A percentile compares a stretch with the other conserved stretches of the same genome.
phyloP scores from a whole-genome alignment of 805 yeast genomes.

The Yamadazyma nakazawae region DNA sequence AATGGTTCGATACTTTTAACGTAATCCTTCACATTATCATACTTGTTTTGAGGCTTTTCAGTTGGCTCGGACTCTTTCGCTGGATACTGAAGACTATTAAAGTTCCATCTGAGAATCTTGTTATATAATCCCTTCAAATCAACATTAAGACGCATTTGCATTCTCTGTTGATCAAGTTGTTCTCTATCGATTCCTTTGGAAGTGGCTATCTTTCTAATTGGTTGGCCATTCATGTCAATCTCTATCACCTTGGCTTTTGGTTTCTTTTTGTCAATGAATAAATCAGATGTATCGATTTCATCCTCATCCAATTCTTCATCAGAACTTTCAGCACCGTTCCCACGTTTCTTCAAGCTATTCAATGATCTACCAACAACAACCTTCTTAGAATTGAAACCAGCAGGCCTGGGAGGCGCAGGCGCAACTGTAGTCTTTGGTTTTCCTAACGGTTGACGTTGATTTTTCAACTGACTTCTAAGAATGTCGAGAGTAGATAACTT shows the following conservation, averaged over 20 bases:
- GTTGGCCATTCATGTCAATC: conserved; percentile 44
- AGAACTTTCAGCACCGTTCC: conserved; percentile 30
- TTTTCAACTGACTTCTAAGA: conserved; percentile 29
- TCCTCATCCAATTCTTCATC: conserved; percentile 25
- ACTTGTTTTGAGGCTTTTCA: conserved; percentile 42
- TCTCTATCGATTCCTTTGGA: conserved; percentile 32
- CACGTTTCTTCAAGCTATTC: conserved; percentile 30
- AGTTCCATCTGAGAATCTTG: conserved; percentile 75
- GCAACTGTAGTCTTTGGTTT: conserved; percentile 39
- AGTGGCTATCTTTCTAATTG: conserved; percentile 19
- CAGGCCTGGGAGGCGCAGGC: conserved; percentile 43
- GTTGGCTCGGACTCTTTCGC: conserved; percentile 33
- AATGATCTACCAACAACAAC: conserved; percentile 36
- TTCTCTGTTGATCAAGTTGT: conserved; percentile 63
- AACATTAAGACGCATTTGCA: conserved; percentile 77
- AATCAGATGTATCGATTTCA: conserved; percentile 33
- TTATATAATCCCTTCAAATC: conserved; percentile 73
- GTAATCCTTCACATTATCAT: conserved; percentile 61
- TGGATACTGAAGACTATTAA: conserved; percentile 55
- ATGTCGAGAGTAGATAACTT: conserved; percentile 33
- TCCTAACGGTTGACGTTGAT: conserved; percentile 14
- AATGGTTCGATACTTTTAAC: conserved; percentile 72
- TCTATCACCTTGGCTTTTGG: conserved; percentile 34
- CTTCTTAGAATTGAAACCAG: conserved; percentile 43
- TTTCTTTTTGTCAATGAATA: conserved; percentile 34